These are phyloP conservation scores for Apophysomyces sp. DNA, from an alignment of 371 early-diverging fungal species.

Conservation along the genomic window DNA sequence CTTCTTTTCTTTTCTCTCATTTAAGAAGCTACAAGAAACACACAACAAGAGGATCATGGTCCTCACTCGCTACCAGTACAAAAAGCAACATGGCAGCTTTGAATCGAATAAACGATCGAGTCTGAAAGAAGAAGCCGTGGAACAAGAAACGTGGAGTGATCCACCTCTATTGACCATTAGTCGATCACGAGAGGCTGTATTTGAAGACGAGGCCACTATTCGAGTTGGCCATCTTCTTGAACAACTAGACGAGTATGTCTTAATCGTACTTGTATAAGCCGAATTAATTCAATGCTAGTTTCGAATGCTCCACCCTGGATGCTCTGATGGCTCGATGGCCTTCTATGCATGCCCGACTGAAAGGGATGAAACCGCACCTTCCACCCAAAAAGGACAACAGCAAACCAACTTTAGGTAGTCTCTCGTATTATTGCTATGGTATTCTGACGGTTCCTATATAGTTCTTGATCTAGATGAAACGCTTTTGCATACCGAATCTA, in stretches of 20 bases:
- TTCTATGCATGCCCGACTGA: slow-evolving; percentile 38
- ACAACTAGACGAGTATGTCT: slow-evolving; percentile 42
- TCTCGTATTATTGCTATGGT: neutral
- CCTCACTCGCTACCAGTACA: neutral
- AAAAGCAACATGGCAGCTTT: neutral
- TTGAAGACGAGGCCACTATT: slow-evolving; percentile 17
- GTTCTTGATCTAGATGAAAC: slow-evolving; percentile 50
- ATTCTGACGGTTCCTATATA: slow-evolving; percentile 1
- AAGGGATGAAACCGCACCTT: slow-evolving; percentile 44
- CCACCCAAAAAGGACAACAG: slow-evolving; percentile 41
- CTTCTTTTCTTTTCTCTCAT: neutral
- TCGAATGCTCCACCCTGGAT: slow-evolving; percentile 43
- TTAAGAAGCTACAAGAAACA: neutral
- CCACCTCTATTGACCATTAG: slow-evolving; percentile 31
- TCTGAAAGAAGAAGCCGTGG: slow-evolving; percentile 5
- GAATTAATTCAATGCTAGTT: slow-evolving; percentile 12
- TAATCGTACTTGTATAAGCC: neutral
- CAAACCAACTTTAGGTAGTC: slow-evolving; percentile 40
- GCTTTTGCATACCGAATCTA: slow-evolving; percentile 37
- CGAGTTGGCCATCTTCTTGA: slow-evolving; percentile 38
- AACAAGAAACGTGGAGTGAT: slow-evolving; percentile 15
- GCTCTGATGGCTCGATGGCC: slow-evolving; percentile 50
- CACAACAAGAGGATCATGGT: neutral
- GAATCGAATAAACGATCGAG: neutral
- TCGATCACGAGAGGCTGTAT: slow-evolving; percentile 25